Conservation (phyloP, 345 rosid genomes). For the Erodium maritimum region DNA sequence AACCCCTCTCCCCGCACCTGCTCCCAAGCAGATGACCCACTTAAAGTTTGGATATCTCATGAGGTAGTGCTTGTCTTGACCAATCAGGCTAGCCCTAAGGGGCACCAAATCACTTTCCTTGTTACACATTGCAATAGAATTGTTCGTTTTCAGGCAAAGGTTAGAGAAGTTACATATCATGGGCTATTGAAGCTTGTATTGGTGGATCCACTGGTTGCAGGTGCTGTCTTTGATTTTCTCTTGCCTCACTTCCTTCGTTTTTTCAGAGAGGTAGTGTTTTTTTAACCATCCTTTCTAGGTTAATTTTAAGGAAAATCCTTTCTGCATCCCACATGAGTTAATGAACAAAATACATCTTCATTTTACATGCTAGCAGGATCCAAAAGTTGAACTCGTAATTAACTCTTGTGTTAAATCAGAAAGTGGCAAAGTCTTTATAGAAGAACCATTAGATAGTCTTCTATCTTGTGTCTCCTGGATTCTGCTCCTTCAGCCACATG, state of each 20-base stretch:
- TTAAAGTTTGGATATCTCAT: too few relatives aligned
- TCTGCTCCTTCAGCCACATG: slow-evolving; percentile 47
- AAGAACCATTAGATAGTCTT: slow-evolving; percentile 71
- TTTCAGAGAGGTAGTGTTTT: slow-evolving; percentile 49
- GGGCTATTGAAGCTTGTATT: slow-evolving; percentile 72
- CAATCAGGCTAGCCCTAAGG: too few relatives aligned
- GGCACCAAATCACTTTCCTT: slow-evolving; percentile 1
- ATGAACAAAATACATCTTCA: not conserved
- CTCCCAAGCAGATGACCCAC: too few relatives aligned
- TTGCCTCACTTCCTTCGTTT: slow-evolving; percentile 64
- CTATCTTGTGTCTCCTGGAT: slow-evolving; percentile 68
- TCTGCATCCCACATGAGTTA: not conserved
- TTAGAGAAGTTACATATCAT: slow-evolving; percentile 46
- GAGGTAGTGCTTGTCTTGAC: too few relatives aligned
- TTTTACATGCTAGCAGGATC: slow-evolving; percentile 29
- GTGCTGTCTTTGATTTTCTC: slow-evolving; percentile 58
- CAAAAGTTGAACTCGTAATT: slow-evolving; percentile 40
- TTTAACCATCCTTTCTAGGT: not conserved
- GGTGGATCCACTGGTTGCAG: slow-evolving; percentile 46
- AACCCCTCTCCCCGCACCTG: too few relatives aligned
- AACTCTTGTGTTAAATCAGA: slow-evolving; percentile 41
- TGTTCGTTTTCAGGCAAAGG: slow-evolving; percentile 40
- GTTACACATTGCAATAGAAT: slow-evolving; percentile 9
- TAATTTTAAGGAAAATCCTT: not conserved
- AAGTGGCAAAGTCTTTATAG: slow-evolving; percentile 34